These are phyloP conservation scores for Taphrina sp. DNA, from an alignment of 1,139 yeast genomes.

Conservation along the genomic window DNA sequence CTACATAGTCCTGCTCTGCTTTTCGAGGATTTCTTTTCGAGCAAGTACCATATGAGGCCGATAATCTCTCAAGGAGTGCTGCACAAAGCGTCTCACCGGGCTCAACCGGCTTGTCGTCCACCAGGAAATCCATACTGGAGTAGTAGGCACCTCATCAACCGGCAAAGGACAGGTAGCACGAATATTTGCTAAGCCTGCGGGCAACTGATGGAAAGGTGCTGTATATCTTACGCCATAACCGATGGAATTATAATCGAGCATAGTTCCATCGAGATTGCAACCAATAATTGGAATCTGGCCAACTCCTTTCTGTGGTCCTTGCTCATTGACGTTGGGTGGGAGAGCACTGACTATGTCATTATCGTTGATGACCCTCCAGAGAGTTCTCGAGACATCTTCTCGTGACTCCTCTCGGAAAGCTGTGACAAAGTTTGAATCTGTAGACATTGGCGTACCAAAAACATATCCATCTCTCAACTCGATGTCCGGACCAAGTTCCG, in stretches of 20 bases:
- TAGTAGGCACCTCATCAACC: neutral
- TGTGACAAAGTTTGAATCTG: conserved; percentile 9
- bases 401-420: neutral
- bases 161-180: neutral
- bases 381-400: neutral
- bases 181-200: neutral
- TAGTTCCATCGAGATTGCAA: neutral
- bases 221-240: conserved; percentile 8
- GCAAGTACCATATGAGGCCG: neutral
- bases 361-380: conserved; percentile 30
- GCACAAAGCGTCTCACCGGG: neutral
- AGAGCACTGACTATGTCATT: conserved; percentile 21
- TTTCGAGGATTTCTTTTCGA: neutral
- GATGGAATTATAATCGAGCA: conserved; percentile 15
- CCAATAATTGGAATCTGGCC: conserved; percentile 2
- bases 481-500: conserved; percentile 1
- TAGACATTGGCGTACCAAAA: conserved; percentile 27
- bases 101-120: neutral
- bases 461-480: conserved; percentile 11
- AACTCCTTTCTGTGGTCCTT: conserved; percentile 3
- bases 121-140: neutral
- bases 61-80: conserved; percentile 5
- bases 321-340: conserved; percentile 16
- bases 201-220: neutral
- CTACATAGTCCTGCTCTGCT: too few species aligned